Evolutionary conservation across 352 stramenopile species (phyloP).

Genomic region (Phytophthora constricta): DNA sequence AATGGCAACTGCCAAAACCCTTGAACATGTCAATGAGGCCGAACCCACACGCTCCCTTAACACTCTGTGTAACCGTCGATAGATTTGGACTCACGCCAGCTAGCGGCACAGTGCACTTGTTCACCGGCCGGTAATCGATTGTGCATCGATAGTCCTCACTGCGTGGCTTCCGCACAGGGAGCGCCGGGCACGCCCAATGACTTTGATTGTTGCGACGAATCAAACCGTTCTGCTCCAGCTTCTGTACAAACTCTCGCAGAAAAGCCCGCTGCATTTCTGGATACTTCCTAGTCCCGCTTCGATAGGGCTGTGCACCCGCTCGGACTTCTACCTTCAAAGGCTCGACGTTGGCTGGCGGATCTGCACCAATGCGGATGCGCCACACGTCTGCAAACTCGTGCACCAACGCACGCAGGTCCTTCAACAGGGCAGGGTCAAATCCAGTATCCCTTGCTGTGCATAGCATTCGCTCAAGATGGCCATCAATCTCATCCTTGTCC

Average conservation of each 20-base stretch:
- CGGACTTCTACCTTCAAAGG: too few species aligned
- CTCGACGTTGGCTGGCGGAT: too few species aligned
- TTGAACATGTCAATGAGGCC: conserved; percentile 22
- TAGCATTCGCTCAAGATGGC: too few species aligned
- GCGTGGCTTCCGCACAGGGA: neutral
- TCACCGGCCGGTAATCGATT: conserved; percentile 2
- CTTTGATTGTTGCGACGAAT: conserved; percentile 7
- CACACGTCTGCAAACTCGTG: too few species aligned
- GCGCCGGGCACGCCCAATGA: neutral
- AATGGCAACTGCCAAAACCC: conserved; percentile 30
- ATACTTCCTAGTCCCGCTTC: neutral
- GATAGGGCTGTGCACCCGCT: too few species aligned
- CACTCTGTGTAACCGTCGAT: neutral
- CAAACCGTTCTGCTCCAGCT: neutral
- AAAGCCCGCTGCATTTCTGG: conserved; percentile 2
- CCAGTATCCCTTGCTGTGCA: too few species aligned
- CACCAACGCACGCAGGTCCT: too few species aligned
- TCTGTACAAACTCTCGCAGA: neutral
- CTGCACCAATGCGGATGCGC: too few species aligned
- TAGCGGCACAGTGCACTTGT: neutral
- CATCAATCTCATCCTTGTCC: neutral
- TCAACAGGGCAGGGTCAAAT: too few species aligned
- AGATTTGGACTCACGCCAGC: neutral
- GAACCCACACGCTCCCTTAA: neutral
- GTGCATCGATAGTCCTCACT: neutral